Conservation (phyloP, 805 yeast species). For the Ogataea paraovalis region DNA sequence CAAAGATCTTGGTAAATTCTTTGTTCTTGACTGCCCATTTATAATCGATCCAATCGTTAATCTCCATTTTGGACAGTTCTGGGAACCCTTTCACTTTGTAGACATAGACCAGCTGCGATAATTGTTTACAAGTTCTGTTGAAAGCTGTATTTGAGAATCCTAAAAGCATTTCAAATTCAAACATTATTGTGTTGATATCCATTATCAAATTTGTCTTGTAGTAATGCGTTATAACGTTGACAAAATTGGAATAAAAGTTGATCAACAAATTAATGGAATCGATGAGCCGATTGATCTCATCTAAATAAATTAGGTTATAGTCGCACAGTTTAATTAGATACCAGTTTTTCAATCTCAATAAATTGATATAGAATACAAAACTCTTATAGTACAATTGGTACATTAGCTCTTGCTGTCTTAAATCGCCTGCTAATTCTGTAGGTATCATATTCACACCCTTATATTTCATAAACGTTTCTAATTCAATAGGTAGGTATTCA, state of each 20-base stretch:
- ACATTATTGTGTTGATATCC: neutral
- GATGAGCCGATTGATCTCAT: neutral
- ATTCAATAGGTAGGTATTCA: neutral
- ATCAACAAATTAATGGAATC: neutral
- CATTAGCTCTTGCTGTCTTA: neutral
- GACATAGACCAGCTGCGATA: neutral
- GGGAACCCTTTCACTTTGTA: slow-evolving; percentile 1
- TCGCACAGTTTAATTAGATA: neutral
- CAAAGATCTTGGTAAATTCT: neutral
- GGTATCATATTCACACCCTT: neutral
- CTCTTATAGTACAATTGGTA: slow-evolving; percentile 1
- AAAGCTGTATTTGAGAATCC: neutral
- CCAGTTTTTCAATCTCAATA: slow-evolving; percentile 1
- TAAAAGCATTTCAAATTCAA: neutral
- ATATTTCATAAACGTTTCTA: neutral
- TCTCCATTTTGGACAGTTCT: neutral
- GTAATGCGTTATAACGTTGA: neutral
- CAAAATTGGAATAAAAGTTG: slow-evolving; percentile 1
- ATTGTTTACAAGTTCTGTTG: neutral
- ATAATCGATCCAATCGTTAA: neutral
- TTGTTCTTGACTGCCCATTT: slow-evolving; percentile 1
- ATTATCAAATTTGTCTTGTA: neutral
- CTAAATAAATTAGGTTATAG: slow-evolving; percentile 1
- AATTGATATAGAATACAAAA: neutral
- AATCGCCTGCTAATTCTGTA: neutral